Evolutionary conservation across 371 early-diverging fungal genomes (phyloP).

Genomic region (Saksenaea vasiformis): DNA sequence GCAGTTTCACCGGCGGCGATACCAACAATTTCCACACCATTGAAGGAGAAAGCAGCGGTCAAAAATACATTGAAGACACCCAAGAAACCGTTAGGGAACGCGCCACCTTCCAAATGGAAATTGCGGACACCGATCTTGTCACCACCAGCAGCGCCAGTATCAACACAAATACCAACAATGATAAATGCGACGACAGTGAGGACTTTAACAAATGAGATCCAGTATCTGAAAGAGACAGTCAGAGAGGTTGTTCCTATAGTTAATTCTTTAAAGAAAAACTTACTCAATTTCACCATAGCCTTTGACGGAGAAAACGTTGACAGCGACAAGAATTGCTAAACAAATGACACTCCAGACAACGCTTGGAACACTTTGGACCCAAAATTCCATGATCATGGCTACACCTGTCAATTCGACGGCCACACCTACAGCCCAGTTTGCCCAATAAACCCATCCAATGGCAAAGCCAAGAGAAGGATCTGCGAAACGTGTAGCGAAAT

Average conservation of each 20-base stretch:
- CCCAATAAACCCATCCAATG: slow-evolving; percentile 81
- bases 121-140: slow-evolving; percentile 57
- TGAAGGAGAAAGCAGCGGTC: slow-evolving; percentile 84
- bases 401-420: slow-evolving; percentile 82
- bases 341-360: slow-evolving; percentile 65
- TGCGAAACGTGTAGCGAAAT: slow-evolving; percentile 81
- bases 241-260: background rate
- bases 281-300: slow-evolving; percentile 69
- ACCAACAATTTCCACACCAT: slow-evolving; percentile 80
- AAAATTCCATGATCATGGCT: slow-evolving; percentile 78
- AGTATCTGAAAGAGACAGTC: slow-evolving; percentile 41
- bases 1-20: slow-evolving; percentile 76
- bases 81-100: slow-evolving; percentile 74
- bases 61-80: slow-evolving; percentile 74
- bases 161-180: slow-evolving; percentile 75
- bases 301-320: slow-evolving; percentile 69
- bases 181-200: slow-evolving; percentile 68
- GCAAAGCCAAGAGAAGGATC: slow-evolving; percentile 84
- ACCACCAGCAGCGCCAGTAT: slow-evolving; percentile 55
- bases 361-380: slow-evolving; percentile 66
- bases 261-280: background rate
- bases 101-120: slow-evolving; percentile 72
- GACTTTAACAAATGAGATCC: slow-evolving; percentile 60
- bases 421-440: slow-evolving; percentile 83
- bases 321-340: slow-evolving; percentile 56